Evolutionary conservation across 805 yeast genomes (phyloP), one percentile per base, ranked within the genome.

Genomic region (Saccharomycopsis microspora): DNA sequence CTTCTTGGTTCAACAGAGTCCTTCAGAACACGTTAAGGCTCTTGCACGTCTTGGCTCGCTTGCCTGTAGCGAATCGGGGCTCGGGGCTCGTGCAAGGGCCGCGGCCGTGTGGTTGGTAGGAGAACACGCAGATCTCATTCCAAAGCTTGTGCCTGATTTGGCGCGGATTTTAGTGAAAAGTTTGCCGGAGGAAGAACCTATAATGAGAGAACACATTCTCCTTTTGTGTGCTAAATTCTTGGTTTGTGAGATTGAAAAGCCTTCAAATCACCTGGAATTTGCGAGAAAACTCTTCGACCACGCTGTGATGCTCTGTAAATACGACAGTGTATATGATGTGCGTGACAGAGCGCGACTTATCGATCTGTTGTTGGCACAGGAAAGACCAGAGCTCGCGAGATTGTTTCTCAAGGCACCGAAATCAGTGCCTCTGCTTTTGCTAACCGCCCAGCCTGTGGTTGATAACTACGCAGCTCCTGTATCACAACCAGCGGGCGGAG

Each of bases 51-150:
- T 86, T 11, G 66, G 74, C 1, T 55, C 55, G 9, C 50, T 71
- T 5, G 57, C 58, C 8, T 53, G 54, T 4, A 36, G 41, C 11
- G 42, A 34, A 6, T 54, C 52, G 5, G 46, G 57, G 5, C 50
- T 69, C 28, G 59, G 61, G 3, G 65, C 67, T 39, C 63, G 65
- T 11, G 94, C 97, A 0, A 76, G 80, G 54, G 87, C 95, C 1
- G 83, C 90, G 42, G 80, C 89, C 7, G 71, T 90, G 5, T 93
- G 97, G 97, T 70, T 90, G 6, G 74, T 90, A 45, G 96, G 97
- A 4, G 97, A 93, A 58, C 82, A 80, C 59, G 70, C 81, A 0
- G 62, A 60, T 10, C 57, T 64, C 32, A 69, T 68, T 36, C 66
- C 71, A 10, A 62, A 63, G 31, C 63, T 85, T 44, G 81, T 89